Evolutionary conservation across 2,329 filamentous ascomycete species (phyloP).

Genomic region (Venturia effusa): DNA sequence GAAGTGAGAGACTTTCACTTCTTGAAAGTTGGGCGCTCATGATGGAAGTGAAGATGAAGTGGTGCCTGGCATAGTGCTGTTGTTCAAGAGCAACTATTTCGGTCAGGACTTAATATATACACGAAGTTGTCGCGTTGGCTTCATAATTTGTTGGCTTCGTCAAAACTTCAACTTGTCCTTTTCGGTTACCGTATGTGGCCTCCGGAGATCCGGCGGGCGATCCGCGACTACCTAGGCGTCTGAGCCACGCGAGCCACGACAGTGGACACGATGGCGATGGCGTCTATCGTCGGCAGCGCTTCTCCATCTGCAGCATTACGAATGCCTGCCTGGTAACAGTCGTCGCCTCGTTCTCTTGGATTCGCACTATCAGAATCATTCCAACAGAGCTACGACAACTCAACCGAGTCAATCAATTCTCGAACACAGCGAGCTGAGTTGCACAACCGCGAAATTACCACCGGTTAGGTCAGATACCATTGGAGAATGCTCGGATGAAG

Average conservation of each 20-base stretch:
- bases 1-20: slow-evolving; percentile 45
- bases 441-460: background rate
- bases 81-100: background rate
- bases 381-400: background rate
- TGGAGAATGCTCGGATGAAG: background rate
- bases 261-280: background rate
- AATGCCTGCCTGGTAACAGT: background rate
- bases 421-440: background rate
- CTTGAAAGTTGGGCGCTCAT: slow-evolving; percentile 15
- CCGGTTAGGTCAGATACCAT: background rate
- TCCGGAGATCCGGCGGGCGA: background rate
- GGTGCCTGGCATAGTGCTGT: background rate
- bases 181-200: background rate
- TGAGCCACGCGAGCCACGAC: no score
- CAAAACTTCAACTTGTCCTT: background rate
- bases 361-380: background rate
- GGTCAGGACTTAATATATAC: background rate
- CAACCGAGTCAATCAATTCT: background rate
- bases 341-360: background rate
- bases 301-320: background rate
- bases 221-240: background rate
- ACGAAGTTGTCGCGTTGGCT: background rate
- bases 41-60: background rate
- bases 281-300: background rate
- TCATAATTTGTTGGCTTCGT: background rate